phyloP scores from a whole-genome alignment of 2,329 filamentous ascomycete genomes.

The Microascus cirrosus region DNA sequence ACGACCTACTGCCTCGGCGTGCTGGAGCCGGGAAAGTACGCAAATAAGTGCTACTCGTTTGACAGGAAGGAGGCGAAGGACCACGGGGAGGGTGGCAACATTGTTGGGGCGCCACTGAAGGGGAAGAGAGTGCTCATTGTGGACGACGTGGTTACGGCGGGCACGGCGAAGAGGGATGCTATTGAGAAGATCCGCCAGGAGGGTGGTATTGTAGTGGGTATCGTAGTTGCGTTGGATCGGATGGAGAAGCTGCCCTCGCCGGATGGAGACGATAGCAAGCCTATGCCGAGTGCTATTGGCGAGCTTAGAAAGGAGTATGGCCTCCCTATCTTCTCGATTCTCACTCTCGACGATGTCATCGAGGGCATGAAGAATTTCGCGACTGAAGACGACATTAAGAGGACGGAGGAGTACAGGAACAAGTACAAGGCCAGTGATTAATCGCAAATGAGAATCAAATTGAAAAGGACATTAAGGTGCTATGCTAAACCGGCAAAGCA shows the following conservation, averaged over 20 bases:
- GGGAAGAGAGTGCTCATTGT: slow-evolving; percentile 83
- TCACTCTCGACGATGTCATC: slow-evolving; percentile 78
- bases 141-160: slow-evolving; percentile 93
- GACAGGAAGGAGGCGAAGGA: slow-evolving; percentile 96
- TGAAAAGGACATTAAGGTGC: neutral
- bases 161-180: slow-evolving; percentile 86
- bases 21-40: slow-evolving; percentile 55
- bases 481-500: neutral
- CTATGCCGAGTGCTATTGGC: slow-evolving; percentile 71
- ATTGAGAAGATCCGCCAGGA: slow-evolving; percentile 80
- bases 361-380: slow-evolving; percentile 52
- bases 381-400: slow-evolving; percentile 49
- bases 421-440: slow-evolving; percentile 52
- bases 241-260: slow-evolving; percentile 65
- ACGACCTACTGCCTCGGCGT: slow-evolving; percentile 66
- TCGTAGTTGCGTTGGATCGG: slow-evolving; percentile 80
- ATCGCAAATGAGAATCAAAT: neutral
- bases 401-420: slow-evolving; percentile 62
- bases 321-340: slow-evolving; percentile 72
- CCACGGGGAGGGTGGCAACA: slow-evolving; percentile 87
- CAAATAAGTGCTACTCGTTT: slow-evolving; percentile 70
- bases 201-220: slow-evolving; percentile 75
- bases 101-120: slow-evolving; percentile 77
- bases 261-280: slow-evolving; percentile 56
- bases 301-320: slow-evolving; percentile 74